Conservation (phyloP, 106 monocot genomes). For the Dendrobium chrysotoxum region DNA sequence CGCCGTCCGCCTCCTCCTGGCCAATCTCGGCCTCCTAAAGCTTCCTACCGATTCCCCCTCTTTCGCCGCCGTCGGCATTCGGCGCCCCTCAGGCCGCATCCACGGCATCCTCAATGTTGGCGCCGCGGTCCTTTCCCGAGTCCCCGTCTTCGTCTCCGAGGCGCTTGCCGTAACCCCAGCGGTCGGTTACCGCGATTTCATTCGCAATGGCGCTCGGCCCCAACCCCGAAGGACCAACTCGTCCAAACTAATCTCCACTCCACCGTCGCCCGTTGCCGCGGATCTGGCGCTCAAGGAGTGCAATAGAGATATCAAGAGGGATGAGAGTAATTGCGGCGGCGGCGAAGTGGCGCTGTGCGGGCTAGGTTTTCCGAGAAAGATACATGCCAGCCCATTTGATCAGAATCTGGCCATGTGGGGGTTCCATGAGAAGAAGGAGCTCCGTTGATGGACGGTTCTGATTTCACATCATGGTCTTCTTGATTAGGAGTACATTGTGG, state of each 20-base stretch:
- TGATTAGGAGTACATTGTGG: too few species aligned
- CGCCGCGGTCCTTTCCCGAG: slow-evolving; percentile 23
- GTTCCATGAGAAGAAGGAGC: background rate
- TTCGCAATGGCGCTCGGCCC: slow-evolving; percentile 9
- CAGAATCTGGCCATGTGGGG: background rate
- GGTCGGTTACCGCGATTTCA: slow-evolving; percentile 37
- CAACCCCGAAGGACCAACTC: background rate
- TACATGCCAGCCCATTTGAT: background rate
- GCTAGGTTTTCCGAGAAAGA: slow-evolving; percentile 1
- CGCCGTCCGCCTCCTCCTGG: slow-evolving; percentile 36
- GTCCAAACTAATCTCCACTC: background rate
- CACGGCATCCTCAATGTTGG: slow-evolving; percentile 67
- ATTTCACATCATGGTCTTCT: too few species aligned
- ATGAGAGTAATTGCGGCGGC: background rate
- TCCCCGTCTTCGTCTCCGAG: slow-evolving; percentile 24
- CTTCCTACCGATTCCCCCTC: slow-evolving; percentile 22
- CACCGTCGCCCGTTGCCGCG: background rate
- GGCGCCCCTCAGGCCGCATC: slow-evolving; percentile 64
- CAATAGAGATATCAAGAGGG: background rate
- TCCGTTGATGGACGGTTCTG: background rate
- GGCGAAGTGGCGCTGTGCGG: background rate
- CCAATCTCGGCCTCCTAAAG: slow-evolving; percentile 30
- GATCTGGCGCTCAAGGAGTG: background rate
- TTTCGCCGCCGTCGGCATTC: slow-evolving; percentile 54
- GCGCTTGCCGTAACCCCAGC: slow-evolving; percentile 23